Evolutionary conservation across 768 basidiomycete species (phyloP), one percentile per base, ranked within the genome.

Genomic region (Leccinum boreale): DNA sequence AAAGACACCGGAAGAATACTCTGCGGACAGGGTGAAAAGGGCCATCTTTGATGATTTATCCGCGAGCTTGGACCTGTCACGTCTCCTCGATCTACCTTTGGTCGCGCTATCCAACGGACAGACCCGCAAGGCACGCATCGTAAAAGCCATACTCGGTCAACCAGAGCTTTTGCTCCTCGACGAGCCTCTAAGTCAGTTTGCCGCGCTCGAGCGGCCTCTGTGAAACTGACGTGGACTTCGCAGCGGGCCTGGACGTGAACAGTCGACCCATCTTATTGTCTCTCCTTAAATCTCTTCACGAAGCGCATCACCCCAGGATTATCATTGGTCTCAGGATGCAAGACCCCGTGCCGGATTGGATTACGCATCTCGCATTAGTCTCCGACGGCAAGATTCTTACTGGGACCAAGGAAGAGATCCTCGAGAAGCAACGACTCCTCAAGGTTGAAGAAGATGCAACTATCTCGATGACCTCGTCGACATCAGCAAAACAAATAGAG

Each of bases 21-120:
- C 60, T 6, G 57, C 69, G 9, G 70, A 71, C 66, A 52, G 62
- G 42, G 60, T 19, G 53, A 70, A 54, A 62, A 77, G 63, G 26
- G 64, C 63, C 31, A 56, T 80, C 6, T 80, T 95, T 56, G 78
- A 83, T 4, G 70, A 76, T 2, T 69, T 91, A 17, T 77, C 84
- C 0, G 72, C 76, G 4, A 70, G 73, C 49, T 79, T 98, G 68
- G 79, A 80, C 9, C 74, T 98, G 42, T 68, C 71, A 2, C 62
- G 77, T 5, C 73, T 95, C 26, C 75, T 98, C n/a, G 87, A 94
- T 66, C 67, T 96, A 5, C 96, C 96, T 0, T 69, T 91, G 4
- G 79, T 98, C 9, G 91, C 91, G 0, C 70, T 98, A 52, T 92
- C 89, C 60, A 96, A 95, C 65, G 96, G 96, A 0, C 95, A 99